A percentile compares a stretch with the other conserved stretches of the same genome.
Evolutionary conservation across 139 green algal genomes (phyloP).

Genomic region (Micractinium sp.): DNA sequence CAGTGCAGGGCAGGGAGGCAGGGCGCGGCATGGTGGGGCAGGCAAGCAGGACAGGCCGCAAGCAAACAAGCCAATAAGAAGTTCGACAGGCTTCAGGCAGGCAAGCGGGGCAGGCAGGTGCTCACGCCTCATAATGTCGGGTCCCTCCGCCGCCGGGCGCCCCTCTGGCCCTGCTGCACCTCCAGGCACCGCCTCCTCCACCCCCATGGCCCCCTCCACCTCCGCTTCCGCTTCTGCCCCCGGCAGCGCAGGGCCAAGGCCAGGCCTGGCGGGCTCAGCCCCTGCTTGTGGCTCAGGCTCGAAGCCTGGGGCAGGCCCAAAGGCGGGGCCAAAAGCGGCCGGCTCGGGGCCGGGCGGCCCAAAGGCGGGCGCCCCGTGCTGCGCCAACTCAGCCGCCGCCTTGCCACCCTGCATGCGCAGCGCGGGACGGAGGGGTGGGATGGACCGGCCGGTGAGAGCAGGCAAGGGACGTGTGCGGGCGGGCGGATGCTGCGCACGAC

Average conservation of each 20-base stretch:
- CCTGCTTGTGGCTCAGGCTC: no score
- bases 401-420: background rate
- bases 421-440: background rate
- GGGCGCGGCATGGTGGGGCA: no score
- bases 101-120: background rate
- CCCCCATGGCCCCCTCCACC: background rate
- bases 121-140: slow-evolving; percentile 29
- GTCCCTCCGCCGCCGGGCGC: background rate
- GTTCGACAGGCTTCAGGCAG: no score
- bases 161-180: background rate
- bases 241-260: background rate
- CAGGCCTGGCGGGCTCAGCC: background rate
- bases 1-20: no score
- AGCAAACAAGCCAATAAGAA: no score
- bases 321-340: background rate
- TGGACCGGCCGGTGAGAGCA: background rate
- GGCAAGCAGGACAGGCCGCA: background rate
- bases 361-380: background rate
- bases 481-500: no score
- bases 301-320: no score
- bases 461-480: background rate
- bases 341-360: background rate
- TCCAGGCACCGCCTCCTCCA: background rate
- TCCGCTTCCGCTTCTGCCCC: background rate
- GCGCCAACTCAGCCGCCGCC: background rate